These are phyloP conservation scores for Neurospora terricola DNA, from an alignment of 495 filamentous ascomycete species.

Conservation along the genomic window DNA sequence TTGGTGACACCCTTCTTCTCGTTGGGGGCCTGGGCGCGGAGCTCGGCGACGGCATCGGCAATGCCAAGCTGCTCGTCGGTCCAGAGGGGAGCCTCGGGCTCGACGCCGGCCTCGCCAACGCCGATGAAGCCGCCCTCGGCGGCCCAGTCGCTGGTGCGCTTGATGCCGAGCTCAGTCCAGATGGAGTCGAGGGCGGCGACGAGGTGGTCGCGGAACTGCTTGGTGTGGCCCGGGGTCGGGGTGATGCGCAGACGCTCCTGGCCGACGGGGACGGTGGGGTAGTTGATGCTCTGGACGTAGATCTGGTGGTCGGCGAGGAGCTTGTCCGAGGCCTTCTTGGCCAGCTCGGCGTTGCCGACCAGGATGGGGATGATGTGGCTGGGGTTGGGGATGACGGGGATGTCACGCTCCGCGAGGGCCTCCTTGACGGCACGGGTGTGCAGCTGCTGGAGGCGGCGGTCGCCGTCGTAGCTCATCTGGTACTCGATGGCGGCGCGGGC, in stretches of 20 bases:
- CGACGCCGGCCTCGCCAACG: constrained; percentile 60
- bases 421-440: constrained; percentile 91
- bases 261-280: constrained; percentile 91
- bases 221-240: constrained; percentile 84
- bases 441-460: constrained; percentile 84
- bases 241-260: constrained; percentile 94
- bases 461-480: constrained; percentile 68
- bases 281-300: constrained; percentile 98
- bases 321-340: constrained; percentile 80
- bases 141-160: constrained; percentile 86
- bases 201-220: constrained; percentile 71
- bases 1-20: constrained; percentile 18
- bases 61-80: constrained; percentile 77
- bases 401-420: constrained; percentile 61
- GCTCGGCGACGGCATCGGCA: constrained; percentile 37
- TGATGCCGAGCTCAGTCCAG: constrained; percentile 80
- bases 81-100: constrained; percentile 60
- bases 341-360: constrained; percentile 89
- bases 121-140: constrained; percentile 85
- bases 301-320: constrained; percentile 80
- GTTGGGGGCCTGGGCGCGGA: constrained; percentile 31
- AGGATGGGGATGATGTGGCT: constrained; percentile 91
- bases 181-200: constrained; percentile 78
- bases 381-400: constrained; percentile 97
- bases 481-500: constrained; percentile 88